Base-by-base conservation (phyloP, 495 filamentous ascomycete genomes). In the Jackrogersella minutella region DNA sequence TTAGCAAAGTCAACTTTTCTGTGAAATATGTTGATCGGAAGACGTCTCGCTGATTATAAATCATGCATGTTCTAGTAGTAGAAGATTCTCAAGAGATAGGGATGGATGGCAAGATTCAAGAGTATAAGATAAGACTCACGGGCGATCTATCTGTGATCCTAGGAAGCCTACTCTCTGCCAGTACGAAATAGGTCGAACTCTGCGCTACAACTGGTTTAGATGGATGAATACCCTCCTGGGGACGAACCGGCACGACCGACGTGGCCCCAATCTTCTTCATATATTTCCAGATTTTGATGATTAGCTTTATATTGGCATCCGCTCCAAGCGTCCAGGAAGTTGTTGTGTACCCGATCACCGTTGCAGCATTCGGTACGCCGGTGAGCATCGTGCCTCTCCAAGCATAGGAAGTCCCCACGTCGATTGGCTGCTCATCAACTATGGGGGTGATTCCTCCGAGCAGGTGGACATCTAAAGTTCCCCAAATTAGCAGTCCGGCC, bases 291-390 rank as follows among this genome's bases (percentile, higher is more conserved):
- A 81, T 64, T 43, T 74, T 74, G 58, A 81, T 72, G 10, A 77
- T 16, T 24, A 76, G 69, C 11, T 65, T 64, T 14, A 69, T 62
- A 14, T 72, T 69, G 1, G 70, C 71, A 44, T 80, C 74, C 7
- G 77, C 78, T 7, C 79, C 79, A 0, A 64, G 84, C 68, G 79
- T 89, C 87, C 74, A 90, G 74, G 72, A 87, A 66, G 14, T 84
- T 66, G 58, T 84, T 74, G 65, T 86, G 77, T 73, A 86, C 71
- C 71, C 79, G 56, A 64, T 72, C 49, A 80, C 64, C 0, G 70
- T 40, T 2, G 73, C 77, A 8, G 62, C 40, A 49, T 80, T 81
- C 10, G 79, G 78, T 11, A 80, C 8, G 16, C 74, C 75, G 36
- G 79, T 76, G 5, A 80, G 28, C 70, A 87, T 71, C 16, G 46